Conservation (phyloP, 371 early-diverging fungal species). For the Mortierella sp. region DNA sequence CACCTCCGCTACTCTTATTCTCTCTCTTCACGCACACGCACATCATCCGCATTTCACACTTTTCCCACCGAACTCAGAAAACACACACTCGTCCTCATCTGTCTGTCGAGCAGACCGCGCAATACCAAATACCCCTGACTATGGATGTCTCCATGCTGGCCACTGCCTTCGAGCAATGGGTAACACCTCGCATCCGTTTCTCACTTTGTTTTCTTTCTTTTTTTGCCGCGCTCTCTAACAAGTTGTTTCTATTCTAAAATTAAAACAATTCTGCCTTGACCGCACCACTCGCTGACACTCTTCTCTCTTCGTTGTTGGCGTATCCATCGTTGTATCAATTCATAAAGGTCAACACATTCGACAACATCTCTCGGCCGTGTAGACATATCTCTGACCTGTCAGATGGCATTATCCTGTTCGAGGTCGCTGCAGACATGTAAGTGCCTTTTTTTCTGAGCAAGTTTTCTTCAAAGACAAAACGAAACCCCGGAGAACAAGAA, state of each 20-base stretch:
- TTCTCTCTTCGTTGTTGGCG: background rate
- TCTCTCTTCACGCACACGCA: background rate
- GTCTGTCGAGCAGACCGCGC: background rate
- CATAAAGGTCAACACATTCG: constrained; percentile 81
- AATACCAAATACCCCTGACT: constrained; percentile 14
- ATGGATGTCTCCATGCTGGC: constrained; percentile 33
- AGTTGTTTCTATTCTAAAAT: no score
- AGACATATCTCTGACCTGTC: constrained; percentile 77
- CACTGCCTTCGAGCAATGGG: constrained; percentile 55
- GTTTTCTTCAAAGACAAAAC: constrained; percentile 6
- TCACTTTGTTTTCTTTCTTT: background rate
- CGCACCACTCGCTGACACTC: background rate
- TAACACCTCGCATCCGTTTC: constrained; percentile 19
- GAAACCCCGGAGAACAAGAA: constrained; percentile 5
- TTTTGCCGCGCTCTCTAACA: background rate
- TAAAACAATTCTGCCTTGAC: no score
- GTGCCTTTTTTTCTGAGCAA: constrained; percentile 22
- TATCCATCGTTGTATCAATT: background rate
- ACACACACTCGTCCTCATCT: background rate
- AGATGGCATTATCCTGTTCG: constrained; percentile 85
- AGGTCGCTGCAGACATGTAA: constrained; percentile 89
- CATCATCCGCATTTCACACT: background rate
- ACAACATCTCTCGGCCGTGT: constrained; percentile 71
- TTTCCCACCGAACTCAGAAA: background rate
- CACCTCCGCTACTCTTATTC: background rate